Conservation (phyloP, 371 early-diverging fungal species). For the Massospora cicadina region DNA sequence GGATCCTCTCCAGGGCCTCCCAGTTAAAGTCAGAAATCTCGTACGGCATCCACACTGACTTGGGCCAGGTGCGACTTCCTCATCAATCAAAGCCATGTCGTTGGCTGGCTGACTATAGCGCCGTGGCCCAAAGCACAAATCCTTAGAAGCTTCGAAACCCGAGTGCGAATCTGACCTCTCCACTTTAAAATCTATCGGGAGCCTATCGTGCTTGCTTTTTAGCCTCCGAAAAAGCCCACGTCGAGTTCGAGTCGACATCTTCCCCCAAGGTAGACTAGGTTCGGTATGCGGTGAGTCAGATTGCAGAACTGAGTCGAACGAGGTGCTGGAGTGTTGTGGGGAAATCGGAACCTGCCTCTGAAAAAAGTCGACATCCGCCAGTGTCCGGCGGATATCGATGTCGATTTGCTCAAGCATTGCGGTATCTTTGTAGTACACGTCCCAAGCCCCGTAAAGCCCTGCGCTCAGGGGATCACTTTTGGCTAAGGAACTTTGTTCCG, state of each 20-base stretch:
- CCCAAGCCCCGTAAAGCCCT: constrained; percentile 27
- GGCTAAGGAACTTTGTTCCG: constrained; percentile 4
- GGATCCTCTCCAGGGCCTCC: constrained; percentile 64
- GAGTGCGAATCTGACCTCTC: neutral
- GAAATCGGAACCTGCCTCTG: constrained; percentile 39
- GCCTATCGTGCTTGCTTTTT: neutral
- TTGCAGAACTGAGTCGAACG: neutral
- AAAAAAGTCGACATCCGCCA: constrained; percentile 68
- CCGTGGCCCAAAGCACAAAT: neutral
- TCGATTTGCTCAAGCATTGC: constrained; percentile 57
- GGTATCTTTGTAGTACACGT: constrained; percentile 34
- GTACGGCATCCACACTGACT: neutral
- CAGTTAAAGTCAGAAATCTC: constrained; percentile 40
- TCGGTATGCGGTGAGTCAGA: neutral
- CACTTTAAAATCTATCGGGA: neutral
- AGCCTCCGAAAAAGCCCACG: neutral
- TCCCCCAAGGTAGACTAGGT: neutral
- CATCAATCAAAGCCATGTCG: neutral
- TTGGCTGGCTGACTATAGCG: neutral
- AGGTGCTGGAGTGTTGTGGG: constrained; percentile 27
- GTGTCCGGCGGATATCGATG: constrained; percentile 62
- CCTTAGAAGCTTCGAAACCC: neutral
- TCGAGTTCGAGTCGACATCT: neutral
- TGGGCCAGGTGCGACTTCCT: neutral
- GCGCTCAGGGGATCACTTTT: constrained; percentile 9